Evolutionary conservation across 352 stramenopile species (phyloP).

Genomic region (Pythium sp.): DNA sequence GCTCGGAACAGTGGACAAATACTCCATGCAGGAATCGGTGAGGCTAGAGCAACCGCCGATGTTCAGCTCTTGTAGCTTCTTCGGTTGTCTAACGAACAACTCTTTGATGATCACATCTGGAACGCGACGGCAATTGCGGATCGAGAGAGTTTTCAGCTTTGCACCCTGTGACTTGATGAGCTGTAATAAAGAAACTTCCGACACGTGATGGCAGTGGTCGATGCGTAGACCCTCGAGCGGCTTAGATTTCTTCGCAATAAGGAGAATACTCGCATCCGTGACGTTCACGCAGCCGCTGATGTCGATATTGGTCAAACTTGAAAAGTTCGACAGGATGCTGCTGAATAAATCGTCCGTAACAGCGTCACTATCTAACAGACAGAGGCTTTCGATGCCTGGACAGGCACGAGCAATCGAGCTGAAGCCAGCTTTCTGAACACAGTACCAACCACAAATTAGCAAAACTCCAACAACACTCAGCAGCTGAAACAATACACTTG

Average conservation of each 20-base stretch:
- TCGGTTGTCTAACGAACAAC: slow-evolving; percentile 44
- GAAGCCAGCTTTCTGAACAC: slow-evolving; percentile 50
- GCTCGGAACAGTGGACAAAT: slow-evolving; percentile 44
- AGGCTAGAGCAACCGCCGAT: slow-evolving; percentile 46
- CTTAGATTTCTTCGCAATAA: slow-evolving; percentile 39
- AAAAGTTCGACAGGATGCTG: slow-evolving; percentile 31
- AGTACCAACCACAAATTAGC: background rate
- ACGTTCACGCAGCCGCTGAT: slow-evolving; percentile 45
- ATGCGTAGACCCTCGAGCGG: slow-evolving; percentile 40
- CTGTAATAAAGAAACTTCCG: slow-evolving; percentile 33
- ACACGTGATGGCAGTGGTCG: slow-evolving; percentile 41
- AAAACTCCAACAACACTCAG: background rate
- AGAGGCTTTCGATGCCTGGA: slow-evolving; percentile 29
- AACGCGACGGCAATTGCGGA: slow-evolving; percentile 38
- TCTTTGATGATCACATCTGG: slow-evolving; percentile 42
- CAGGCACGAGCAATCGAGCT: slow-evolving; percentile 25
- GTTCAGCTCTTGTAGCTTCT: slow-evolving; percentile 53
- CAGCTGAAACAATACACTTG: slow-evolving; percentile 19
- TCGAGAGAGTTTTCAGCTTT: slow-evolving; percentile 37
- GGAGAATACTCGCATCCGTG: slow-evolving; percentile 45
- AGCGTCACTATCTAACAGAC: slow-evolving; percentile 36
- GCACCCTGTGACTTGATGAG: slow-evolving; percentile 35
- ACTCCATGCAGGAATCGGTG: slow-evolving; percentile 58
- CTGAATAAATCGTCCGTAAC: slow-evolving; percentile 59
- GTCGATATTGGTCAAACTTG: slow-evolving; percentile 38